These are phyloP conservation scores for Penicillium canescens DNA, from an alignment of 495 filamentous ascomycete genomes.

Conservation along the genomic window DNA sequence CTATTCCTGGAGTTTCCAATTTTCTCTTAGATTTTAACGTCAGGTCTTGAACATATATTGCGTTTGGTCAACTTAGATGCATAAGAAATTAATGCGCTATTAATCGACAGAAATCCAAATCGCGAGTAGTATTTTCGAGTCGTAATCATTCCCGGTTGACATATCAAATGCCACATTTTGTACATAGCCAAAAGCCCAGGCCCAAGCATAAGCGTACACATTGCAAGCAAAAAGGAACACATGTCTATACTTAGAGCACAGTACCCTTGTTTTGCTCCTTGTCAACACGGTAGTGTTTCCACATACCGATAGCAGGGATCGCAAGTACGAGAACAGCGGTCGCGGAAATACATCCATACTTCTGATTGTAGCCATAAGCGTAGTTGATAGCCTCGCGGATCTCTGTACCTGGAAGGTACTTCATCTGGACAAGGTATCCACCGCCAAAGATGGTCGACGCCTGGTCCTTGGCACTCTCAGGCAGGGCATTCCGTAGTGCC, in stretches of 20 bases:
- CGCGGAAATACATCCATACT: constrained; percentile 54
- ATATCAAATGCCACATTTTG: no score
- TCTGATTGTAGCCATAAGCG: constrained; percentile 60
- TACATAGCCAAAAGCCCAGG: no score
- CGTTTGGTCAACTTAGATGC: no score
- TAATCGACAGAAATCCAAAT: no score
- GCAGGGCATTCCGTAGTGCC: constrained; percentile 40
- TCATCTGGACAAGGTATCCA: constrained; percentile 46
- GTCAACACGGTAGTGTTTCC: constrained; percentile 41
- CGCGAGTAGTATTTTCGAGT: no score
- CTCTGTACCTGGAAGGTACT: constrained; percentile 49
- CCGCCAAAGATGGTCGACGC: constrained; percentile 40
- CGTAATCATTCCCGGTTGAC: no score
- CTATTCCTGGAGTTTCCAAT: no score
- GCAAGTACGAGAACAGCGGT: constrained; percentile 30
- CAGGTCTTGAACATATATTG: no score
- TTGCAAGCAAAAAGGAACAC: neutral
- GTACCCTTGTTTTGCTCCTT: constrained; percentile 44
- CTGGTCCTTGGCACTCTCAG: constrained; percentile 39
- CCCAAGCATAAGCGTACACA: no score
- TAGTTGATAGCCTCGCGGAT: constrained; percentile 53
- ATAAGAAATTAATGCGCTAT: no score
- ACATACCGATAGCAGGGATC: constrained; percentile 33
- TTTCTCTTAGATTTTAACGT: no score
- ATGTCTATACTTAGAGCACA: constrained; percentile 16